Evolutionary conservation across 768 basidiomycete species (phyloP).

Genomic region (Hemileccinum impolitum): DNA sequence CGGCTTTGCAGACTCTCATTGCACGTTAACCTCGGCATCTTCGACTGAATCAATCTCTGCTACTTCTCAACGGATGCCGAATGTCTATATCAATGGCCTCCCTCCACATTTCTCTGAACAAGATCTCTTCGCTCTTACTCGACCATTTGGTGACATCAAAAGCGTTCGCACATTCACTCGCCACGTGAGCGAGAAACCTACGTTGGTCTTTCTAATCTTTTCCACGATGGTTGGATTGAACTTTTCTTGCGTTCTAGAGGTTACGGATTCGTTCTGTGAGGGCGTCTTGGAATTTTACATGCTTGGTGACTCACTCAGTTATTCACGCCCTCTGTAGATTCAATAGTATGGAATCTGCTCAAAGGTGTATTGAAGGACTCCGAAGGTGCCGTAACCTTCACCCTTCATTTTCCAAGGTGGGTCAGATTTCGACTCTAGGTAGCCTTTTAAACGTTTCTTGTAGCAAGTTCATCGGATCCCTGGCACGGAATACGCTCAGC

Average conservation of each 20-base stretch:
- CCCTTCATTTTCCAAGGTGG: constrained; percentile 83
- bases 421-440: constrained; percentile 3
- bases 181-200: constrained; percentile 69
- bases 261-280: constrained; percentile 78
- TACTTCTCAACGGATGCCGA: constrained; percentile 48
- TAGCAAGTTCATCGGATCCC: constrained; percentile 81
- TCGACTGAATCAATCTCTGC: constrained; percentile 13
- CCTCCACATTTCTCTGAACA: constrained; percentile 83
- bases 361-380: constrained; percentile 68
- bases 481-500: constrained; percentile 60
- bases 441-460: background rate
- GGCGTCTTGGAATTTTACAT: constrained; percentile 11
- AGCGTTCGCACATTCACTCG: constrained; percentile 85
- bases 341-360: constrained; percentile 60
- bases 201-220: constrained; percentile 32
- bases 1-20: constrained; percentile 12
- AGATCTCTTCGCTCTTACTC: constrained; percentile 65
- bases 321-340: constrained; percentile 46
- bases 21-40: constrained; percentile 9
- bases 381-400: constrained; percentile 74
- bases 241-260: constrained; percentile 43
- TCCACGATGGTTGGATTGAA: background rate
- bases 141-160: constrained; percentile 68
- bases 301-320: background rate
- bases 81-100: constrained; percentile 86